A percentile compares a stretch with the other conserved stretches of the same genome.
These are phyloP conservation scores for Pythium graminicola DNA, from an alignment of 352 stramenopile species.

Conservation along the genomic window DNA sequence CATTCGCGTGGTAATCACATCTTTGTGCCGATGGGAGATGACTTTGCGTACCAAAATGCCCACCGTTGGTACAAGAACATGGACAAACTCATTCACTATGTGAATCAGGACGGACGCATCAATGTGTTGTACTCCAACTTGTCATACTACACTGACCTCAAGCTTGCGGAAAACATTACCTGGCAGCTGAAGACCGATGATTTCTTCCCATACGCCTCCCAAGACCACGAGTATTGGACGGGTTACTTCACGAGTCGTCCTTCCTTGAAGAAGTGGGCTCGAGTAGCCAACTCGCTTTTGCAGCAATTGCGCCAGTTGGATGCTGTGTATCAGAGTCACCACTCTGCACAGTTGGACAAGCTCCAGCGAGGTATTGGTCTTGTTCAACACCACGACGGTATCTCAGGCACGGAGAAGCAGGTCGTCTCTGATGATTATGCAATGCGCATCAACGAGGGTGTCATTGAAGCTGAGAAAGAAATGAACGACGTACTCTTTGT, in stretches of 20 bases:
- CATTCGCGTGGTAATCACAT: slow-evolving; percentile 77
- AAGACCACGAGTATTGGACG: slow-evolving; percentile 91
- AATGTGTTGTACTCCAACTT: slow-evolving; percentile 97
- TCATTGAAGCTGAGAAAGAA: slow-evolving; percentile 54
- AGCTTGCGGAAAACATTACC: slow-evolving; percentile 71
- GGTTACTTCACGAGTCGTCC: slow-evolving; percentile 96
- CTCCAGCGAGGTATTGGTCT: slow-evolving; percentile 89
- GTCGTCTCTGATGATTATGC: slow-evolving; percentile 94
- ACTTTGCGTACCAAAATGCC: slow-evolving; percentile 93
- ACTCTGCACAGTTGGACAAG: slow-evolving; percentile 38
- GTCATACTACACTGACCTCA: slow-evolving; percentile 93
- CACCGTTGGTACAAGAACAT: slow-evolving; percentile 92
- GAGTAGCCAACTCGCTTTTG: slow-evolving; percentile 84
- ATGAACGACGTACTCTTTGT: slow-evolving; percentile 72
- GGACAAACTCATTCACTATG: slow-evolving; percentile 95
- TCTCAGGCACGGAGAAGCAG: slow-evolving; percentile 95
- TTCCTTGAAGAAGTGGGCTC: slow-evolving; percentile 89
- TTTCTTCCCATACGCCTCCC: slow-evolving; percentile 96
- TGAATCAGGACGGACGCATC: slow-evolving; percentile 87
- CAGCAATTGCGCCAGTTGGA: slow-evolving; percentile 90
- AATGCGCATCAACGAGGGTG: slow-evolving; percentile 84
- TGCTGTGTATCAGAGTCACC: slow-evolving; percentile 59
- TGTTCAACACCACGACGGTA: slow-evolving; percentile 95
- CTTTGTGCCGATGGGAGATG: slow-evolving; percentile 90
- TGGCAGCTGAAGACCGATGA: slow-evolving; percentile 93